These are phyloP conservation scores for Proliferodiscus dingleyae DNA, from an alignment of 2,329 filamentous ascomycete species.

Conservation along the genomic window DNA sequence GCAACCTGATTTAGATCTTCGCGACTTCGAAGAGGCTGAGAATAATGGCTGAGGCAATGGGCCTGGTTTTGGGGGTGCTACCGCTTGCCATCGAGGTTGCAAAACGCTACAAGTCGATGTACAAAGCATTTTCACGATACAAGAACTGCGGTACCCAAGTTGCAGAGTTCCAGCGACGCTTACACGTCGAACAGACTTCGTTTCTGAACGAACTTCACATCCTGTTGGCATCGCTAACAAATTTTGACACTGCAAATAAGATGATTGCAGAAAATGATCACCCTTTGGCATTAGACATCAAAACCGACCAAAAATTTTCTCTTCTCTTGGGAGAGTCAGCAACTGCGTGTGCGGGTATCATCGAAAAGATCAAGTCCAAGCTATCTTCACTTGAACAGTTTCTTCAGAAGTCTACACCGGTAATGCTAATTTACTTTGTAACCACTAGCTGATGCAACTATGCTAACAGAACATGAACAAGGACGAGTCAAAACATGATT, in stretches of 20 bases:
- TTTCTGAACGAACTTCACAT: constrained; percentile 2
- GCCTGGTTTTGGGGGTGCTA: not conserved
- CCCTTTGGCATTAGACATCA: not conserved
- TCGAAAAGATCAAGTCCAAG: not conserved
- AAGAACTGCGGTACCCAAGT: not conserved
- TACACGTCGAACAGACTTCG: constrained; percentile 1
- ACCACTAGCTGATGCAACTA: no score
- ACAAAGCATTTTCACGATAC: constrained; percentile 1
- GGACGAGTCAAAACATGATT: not conserved
- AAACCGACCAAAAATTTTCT: not conserved
- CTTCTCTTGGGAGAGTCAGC: constrained; percentile 1
- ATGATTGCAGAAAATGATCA: constrained; percentile 1
- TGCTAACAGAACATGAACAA: not conserved
- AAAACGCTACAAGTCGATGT: not conserved
- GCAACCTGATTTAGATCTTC: no score
- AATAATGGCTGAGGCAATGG: not conserved
- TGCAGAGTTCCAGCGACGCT: not conserved
- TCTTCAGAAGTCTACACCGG: not conserved
- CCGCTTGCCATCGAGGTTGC: not conserved
- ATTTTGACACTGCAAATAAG: not conserved
- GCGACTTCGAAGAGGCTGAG: no score
- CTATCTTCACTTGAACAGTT: not conserved
- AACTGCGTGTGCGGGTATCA: constrained; percentile 1
- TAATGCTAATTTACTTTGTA: not conserved
- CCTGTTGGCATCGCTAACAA: not conserved